Evolutionary conservation across 176 grass and related monocot species (phyloP).

Genomic region (Tillandsia leiboldiana): DNA sequence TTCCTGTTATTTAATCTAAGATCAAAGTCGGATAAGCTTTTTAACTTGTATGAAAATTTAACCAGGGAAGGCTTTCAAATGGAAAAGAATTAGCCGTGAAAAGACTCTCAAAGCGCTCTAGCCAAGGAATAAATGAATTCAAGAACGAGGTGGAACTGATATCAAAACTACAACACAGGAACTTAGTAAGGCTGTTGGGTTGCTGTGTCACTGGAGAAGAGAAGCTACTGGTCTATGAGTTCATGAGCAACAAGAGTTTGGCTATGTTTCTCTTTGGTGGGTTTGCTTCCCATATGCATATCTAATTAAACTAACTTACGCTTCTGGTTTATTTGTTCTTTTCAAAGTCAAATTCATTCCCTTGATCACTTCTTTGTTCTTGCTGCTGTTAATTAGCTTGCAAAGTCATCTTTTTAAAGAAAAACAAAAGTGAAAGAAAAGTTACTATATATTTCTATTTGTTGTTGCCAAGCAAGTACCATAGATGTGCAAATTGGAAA

Average conservation of each 20-base stretch:
- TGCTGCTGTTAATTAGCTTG: too few relatives aligned
- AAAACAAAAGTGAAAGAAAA: too few relatives aligned
- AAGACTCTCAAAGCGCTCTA: slow-evolving; percentile 15
- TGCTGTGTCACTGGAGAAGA: slow-evolving; percentile 27
- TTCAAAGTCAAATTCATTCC: too few relatives aligned
- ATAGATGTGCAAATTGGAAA: too few relatives aligned
- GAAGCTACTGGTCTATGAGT: slow-evolving; percentile 38
- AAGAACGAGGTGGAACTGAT: slow-evolving; percentile 35
- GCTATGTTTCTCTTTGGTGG: slow-evolving; percentile 43
- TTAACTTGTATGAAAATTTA: neutral
- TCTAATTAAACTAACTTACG: neutral
- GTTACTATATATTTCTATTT: too few relatives aligned
- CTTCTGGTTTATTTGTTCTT: too few relatives aligned
- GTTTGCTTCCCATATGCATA: neutral
- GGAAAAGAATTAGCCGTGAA: neutral
- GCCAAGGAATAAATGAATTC: slow-evolving; percentile 36
- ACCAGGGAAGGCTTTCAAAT: slow-evolving; percentile 1
- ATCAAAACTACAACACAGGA: slow-evolving; percentile 41
- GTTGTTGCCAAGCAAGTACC: too few relatives aligned
- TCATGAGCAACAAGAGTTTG: slow-evolving; percentile 40
- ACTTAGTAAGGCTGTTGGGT: slow-evolving; percentile 37
- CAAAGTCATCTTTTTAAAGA: too few relatives aligned
- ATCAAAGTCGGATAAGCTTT: neutral
- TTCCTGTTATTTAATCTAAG: neutral
- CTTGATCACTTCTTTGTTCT: too few relatives aligned